A percentile compares a stretch with the other conserved stretches of the same genome.
Conservation (phyloP, 805 yeast genomes). For the Suhomyces vadensis region DNA sequence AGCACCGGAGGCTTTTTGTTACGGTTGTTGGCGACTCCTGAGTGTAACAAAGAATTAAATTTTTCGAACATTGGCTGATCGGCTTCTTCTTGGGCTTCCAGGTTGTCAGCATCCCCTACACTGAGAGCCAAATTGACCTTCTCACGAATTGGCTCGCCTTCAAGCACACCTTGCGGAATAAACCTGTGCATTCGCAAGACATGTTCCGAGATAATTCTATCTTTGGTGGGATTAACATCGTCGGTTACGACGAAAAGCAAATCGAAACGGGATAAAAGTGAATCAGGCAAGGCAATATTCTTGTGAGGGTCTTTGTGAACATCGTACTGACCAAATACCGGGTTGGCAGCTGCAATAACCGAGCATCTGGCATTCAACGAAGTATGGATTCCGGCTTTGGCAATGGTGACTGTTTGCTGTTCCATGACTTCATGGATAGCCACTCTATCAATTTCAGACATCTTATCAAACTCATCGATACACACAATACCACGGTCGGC, state of each 20-base stretch:
- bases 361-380: slow-evolving; percentile 95
- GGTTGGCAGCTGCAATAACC: slow-evolving; percentile 97
- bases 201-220: slow-evolving; percentile 88
- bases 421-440: slow-evolving; percentile 99
- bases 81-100: slow-evolving; percentile 39
- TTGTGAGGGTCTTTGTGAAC: slow-evolving; percentile 94
- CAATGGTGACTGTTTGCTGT: slow-evolving; percentile 97
- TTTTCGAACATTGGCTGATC: slow-evolving; percentile 78
- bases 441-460: slow-evolving; percentile 95
- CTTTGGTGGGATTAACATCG: slow-evolving; percentile 82
- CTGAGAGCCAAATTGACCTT: slow-evolving; percentile 67
- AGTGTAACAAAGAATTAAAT: slow-evolving; percentile 77
- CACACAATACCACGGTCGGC: slow-evolving; percentile 98
- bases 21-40: slow-evolving; percentile 54
- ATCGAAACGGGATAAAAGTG: slow-evolving; percentile 94
- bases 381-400: slow-evolving; percentile 97
- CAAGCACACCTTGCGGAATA: slow-evolving; percentile 81
- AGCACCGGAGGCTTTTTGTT: slow-evolving; percentile 31
- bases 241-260: slow-evolving; percentile 93
- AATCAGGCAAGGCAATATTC: slow-evolving; percentile 95
- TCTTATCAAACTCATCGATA: slow-evolving; percentile 98
- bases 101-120: slow-evolving; percentile 64
- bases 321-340: slow-evolving; percentile 95
- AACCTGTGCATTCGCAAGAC: slow-evolving; percentile 92
- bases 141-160: slow-evolving; percentile 93